Evolutionary conservation across 2,329 filamentous ascomycete genomes (phyloP).

Genomic region (Amauroascus verrucosus): DNA sequence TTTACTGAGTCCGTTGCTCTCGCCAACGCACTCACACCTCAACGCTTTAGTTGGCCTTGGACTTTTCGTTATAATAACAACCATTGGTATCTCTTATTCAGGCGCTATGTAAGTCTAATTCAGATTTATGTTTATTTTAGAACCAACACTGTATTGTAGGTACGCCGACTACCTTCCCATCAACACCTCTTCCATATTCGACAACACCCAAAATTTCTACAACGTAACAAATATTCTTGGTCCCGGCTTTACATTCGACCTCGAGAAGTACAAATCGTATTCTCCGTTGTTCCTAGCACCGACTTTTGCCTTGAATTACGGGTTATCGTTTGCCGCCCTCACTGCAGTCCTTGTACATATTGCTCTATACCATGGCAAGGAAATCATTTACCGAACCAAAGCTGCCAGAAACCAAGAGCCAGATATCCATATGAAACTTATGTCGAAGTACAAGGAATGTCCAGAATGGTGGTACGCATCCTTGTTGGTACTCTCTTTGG

Average conservation of each 20-base stretch:
- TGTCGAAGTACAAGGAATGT: slow-evolving; percentile 47
- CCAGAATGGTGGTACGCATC: slow-evolving; percentile 49
- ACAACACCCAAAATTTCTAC: slow-evolving; percentile 56
- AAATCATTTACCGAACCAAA: slow-evolving; percentile 54
- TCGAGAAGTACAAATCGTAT: slow-evolving; percentile 47
- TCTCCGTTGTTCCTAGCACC: slow-evolving; percentile 55
- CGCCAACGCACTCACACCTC: slow-evolving; percentile 63
- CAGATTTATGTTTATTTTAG: background rate
- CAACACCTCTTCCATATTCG: slow-evolving; percentile 59
- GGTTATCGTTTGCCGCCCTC: slow-evolving; percentile 62
- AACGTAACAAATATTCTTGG: slow-evolving; percentile 56
- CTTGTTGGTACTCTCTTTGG: slow-evolving; percentile 42
- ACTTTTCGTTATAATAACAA: slow-evolving; percentile 53
- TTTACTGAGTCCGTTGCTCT: slow-evolving; percentile 56
- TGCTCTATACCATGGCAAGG: slow-evolving; percentile 54
- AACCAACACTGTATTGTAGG: background rate
- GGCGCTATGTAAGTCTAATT: slow-evolving; percentile 49
- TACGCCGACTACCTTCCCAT: slow-evolving; percentile 52
- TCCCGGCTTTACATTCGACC: slow-evolving; percentile 51
- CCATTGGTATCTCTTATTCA: slow-evolving; percentile 54
- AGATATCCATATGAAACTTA: slow-evolving; percentile 46
- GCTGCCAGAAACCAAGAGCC: slow-evolving; percentile 38
- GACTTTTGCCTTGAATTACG: slow-evolving; percentile 60
- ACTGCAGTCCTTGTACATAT: slow-evolving; percentile 59
- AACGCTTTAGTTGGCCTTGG: slow-evolving; percentile 61